A percentile compares a stretch with the other conserved stretches of the same genome.
Evolutionary conservation across 1,284 basidiomycete genomes (phyloP).

Genomic region (Ceratobasidium sp.): DNA sequence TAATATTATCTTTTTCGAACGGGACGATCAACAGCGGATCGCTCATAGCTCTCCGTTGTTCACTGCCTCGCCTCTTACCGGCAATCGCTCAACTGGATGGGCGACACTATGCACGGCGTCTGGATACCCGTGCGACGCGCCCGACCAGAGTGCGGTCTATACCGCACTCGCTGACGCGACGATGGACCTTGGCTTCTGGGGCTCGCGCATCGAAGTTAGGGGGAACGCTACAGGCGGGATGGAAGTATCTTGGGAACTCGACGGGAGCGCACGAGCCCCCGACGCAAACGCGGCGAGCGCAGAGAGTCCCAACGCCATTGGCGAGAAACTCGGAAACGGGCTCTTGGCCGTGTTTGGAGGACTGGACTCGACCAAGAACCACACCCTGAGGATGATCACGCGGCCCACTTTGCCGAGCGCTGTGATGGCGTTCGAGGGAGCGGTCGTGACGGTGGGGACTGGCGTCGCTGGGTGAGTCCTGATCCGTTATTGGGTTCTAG

Average conservation of each 20-base stretch:
- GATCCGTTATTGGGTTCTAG: neutral
- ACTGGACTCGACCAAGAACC: slow-evolving; percentile 24
- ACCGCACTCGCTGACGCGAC: slow-evolving; percentile 10
- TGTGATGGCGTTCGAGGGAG: slow-evolving; percentile 31
- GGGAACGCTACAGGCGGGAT: slow-evolving; percentile 30
- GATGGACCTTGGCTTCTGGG: slow-evolving; percentile 30
- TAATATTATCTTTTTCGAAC: too few species aligned
- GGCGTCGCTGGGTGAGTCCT: slow-evolving; percentile 29
- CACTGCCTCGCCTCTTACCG: slow-evolving; percentile 36
- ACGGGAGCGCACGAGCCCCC: neutral
- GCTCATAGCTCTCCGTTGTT: slow-evolving; percentile 33
- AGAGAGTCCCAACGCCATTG: neutral
- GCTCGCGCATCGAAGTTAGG: slow-evolving; percentile 26
- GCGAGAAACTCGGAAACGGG: slow-evolving; percentile 11
- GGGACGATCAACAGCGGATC: slow-evolving; percentile 34
- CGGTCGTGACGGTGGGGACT: slow-evolving; percentile 27
- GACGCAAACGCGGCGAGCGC: neutral
- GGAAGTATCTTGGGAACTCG: slow-evolving; percentile 27
- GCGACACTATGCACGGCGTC: slow-evolving; percentile 21
- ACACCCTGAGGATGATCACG: slow-evolving; percentile 24
- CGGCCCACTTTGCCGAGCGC: slow-evolving; percentile 9
- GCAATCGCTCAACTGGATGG: slow-evolving; percentile 30
- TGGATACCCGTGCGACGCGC: slow-evolving; percentile 32
- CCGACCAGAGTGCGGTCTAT: slow-evolving; percentile 22
- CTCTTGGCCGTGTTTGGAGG: slow-evolving; percentile 28